phyloP scores from a whole-genome alignment of 169 alveolate species.

The Ichthyophthirius multifiliis region DNA sequence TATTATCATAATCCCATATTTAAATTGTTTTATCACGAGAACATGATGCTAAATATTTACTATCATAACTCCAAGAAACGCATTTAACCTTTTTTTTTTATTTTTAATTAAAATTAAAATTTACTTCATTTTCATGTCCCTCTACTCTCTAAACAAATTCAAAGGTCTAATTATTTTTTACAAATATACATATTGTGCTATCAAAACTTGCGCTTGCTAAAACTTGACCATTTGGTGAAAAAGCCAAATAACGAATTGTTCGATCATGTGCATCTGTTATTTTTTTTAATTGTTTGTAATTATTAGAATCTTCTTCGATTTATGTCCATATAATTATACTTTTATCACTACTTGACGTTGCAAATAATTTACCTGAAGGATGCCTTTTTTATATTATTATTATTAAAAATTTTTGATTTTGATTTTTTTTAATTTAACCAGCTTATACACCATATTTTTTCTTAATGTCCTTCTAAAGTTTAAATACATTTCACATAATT shows the following conservation, averaged over 20 bases:
- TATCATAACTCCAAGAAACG: slow-evolving; percentile 82
- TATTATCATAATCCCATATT: slow-evolving; percentile 83
- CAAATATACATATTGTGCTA: slow-evolving; percentile 82
- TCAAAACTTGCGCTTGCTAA: slow-evolving; percentile 88
- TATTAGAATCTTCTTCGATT: not conserved
- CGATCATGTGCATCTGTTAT: slow-evolving; percentile 74
- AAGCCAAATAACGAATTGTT: slow-evolving; percentile 78
- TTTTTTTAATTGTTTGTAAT: slow-evolving; percentile 29
- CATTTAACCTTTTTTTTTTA: slow-evolving; percentile 53
- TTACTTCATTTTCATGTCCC: slow-evolving; percentile 89
- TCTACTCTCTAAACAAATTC: slow-evolving; percentile 76
- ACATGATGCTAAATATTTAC: slow-evolving; percentile 84
- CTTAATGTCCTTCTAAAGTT: too few relatives aligned
- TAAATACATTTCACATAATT: too few relatives aligned
- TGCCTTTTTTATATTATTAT: too few relatives aligned
- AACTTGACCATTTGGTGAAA: slow-evolving; percentile 80
- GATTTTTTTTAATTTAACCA: too few relatives aligned
- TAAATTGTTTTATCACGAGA: slow-evolving; percentile 89
- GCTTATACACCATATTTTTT: too few relatives aligned
- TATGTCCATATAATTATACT: slow-evolving; percentile 52
- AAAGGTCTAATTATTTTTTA: slow-evolving; percentile 39
- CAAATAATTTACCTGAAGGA: slow-evolving; percentile 40
- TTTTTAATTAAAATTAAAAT: not conserved
- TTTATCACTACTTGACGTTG: slow-evolving; percentile 62
- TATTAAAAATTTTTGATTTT: too few relatives aligned